Base-by-base conservation (phyloP, 345 rosid species). In the Sonneratia alba region DNA sequence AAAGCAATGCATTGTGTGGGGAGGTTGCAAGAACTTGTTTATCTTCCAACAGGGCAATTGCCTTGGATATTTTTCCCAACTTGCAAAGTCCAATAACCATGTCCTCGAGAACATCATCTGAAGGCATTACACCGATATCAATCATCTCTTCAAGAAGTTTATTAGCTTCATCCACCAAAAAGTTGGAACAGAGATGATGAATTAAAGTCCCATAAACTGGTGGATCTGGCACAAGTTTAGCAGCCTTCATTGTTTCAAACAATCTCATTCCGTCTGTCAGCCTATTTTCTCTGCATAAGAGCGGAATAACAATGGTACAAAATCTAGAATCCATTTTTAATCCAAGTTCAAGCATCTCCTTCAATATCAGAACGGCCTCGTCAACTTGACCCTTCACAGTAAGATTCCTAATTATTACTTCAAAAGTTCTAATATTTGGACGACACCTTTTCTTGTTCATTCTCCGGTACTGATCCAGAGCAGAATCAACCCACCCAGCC, bases 401-500 rank as follows among this genome's bases (percentile, higher is more conserved):
- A 68, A 87, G 88, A 65, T 85, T 84, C 70, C 55, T 76, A 45
- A 83, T 75, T 47, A 87, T 79, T 70, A 87, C 72, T 76, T 87
- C 85, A 24, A 80, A 85, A 2, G 88, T 87, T 77, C 71, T 76
- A 70, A 81, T 59, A 56, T 80, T 80, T 18, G 87, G 87, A 76
- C 45, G 42, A 68, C 82, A 83, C 9, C 82, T 80, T 76, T 85
- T 87, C 77, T 79, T 85, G 37, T 75, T 51, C 75, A 87, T 79
- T 75, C 91, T 83, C 74, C 77, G 32, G 75, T 83, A 87, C 62
- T 87, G 88, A 82, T 83, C 75, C 78, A 87, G 76, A 67, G 81
- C 86, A 62, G 72, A 65, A 66, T 79, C 83, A 27, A 82, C 70
- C 81, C 74, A 77, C 9, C 37, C 78, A 24, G 78, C 78, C 69